Percentiles rank a stretch among this genome's conserved stretches.
phyloP scores from a whole-genome alignment of 768 basidiomycete species.

The Hirschioporus abietinus region DNA sequence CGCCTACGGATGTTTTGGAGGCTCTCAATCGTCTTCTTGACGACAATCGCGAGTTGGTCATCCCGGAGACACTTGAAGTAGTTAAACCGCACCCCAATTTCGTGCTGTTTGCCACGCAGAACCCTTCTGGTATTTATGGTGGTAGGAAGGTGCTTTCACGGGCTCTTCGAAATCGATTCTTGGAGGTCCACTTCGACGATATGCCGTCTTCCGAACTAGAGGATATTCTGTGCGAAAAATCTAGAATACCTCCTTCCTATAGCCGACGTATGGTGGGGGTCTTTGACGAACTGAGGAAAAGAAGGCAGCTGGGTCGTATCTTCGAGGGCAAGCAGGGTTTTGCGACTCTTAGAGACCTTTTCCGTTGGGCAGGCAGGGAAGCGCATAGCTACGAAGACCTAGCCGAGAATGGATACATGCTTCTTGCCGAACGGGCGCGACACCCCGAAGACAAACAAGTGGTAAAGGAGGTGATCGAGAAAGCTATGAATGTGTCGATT shows the following conservation, averaged over 20 bases:
- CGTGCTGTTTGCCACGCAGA: slow-evolving; percentile 98
- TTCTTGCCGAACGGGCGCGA: slow-evolving; percentile 87
- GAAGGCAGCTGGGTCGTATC: slow-evolving; percentile 83
- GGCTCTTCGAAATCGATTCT: slow-evolving; percentile 94
- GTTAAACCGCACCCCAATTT: slow-evolving; percentile 91
- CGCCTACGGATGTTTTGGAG: slow-evolving; percentile 96
- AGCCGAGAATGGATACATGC: slow-evolving; percentile 96
- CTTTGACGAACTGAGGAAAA: slow-evolving; percentile 89
- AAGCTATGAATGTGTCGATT: slow-evolving; percentile 80
- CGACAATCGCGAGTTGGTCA: slow-evolving; percentile 93
- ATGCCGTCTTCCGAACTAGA: slow-evolving; percentile 93
- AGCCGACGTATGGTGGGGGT: slow-evolving; percentile 87
- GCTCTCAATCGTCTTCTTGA: slow-evolving; percentile 94
- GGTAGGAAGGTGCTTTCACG: slow-evolving; percentile 93
- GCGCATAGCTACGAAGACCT: slow-evolving; percentile 88
- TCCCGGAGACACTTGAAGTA: slow-evolving; percentile 95
- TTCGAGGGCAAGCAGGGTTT: slow-evolving; percentile 98
- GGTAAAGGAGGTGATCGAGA: slow-evolving; percentile 91
- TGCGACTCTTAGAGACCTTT: slow-evolving; percentile 93
- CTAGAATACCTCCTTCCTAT: slow-evolving; percentile 90
- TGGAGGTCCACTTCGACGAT: slow-evolving; percentile 96
- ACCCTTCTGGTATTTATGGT: slow-evolving; percentile 92
- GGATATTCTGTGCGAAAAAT: slow-evolving; percentile 88
- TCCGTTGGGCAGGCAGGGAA: slow-evolving; percentile 93
- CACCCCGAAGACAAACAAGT: slow-evolving; percentile 78